These are phyloP conservation scores for Effrenium voratum DNA, from an alignment of 73 alveolate genomes.

Conservation along the genomic window DNA sequence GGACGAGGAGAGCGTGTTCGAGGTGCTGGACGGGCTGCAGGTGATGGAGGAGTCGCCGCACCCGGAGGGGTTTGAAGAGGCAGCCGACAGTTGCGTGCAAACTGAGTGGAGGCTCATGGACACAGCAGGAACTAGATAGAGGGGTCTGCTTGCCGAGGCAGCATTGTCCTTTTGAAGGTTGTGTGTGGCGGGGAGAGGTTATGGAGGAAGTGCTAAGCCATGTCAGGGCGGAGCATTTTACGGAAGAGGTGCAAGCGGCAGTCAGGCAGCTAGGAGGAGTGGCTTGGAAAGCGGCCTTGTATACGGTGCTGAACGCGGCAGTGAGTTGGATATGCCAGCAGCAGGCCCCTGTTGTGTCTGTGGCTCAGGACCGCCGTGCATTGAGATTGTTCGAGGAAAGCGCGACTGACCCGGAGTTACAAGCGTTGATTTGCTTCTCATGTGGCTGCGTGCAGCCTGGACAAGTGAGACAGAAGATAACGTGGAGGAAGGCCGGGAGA, in stretches of 20 bases:
- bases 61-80: too few species aligned
- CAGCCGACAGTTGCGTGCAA: too few species aligned
- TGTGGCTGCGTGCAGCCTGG: conserved; percentile 5
- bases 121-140: background rate
- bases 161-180: conserved; percentile 11
- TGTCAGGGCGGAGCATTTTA: background rate
- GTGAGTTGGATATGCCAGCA: background rate
- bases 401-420: background rate
- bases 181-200: background rate
- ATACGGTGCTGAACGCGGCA: background rate
- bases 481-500: background rate
- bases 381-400: background rate
- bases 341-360: background rate
- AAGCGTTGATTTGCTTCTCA: background rate
- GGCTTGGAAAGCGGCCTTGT: background rate
- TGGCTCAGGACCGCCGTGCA: background rate
- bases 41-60: too few species aligned
- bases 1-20: too few species aligned
- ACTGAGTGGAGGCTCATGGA: background rate
- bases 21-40: too few species aligned
- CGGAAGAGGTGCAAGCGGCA: background rate
- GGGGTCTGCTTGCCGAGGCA: background rate
- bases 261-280: background rate
- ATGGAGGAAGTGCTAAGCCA: background rate
- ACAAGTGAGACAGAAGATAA: background rate